Evolutionary conservation across 2,329 filamentous ascomycete species (phyloP).

Genomic region (Clonostachys chloroleuca): DNA sequence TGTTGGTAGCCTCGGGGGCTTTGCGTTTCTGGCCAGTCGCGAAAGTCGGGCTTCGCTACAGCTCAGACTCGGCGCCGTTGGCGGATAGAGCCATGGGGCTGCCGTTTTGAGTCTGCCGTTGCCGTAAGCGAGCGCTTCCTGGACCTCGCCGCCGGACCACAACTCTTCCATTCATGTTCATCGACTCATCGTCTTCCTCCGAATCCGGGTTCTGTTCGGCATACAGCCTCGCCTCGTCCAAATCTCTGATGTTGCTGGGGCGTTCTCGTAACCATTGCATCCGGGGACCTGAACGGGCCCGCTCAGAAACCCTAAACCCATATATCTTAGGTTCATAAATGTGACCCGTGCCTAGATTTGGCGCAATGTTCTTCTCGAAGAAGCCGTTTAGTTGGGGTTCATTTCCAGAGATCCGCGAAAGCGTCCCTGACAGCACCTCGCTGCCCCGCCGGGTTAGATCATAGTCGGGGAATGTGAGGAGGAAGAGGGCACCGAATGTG

Average conservation of each 20-base stretch:
- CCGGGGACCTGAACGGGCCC: conserved; percentile 81
- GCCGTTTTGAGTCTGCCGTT: conserved; percentile 43
- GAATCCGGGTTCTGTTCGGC: conserved; percentile 48
- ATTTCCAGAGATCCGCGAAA: conserved; percentile 27
- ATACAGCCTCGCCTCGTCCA: conserved; percentile 70
- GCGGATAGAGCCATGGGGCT: conserved; percentile 53
- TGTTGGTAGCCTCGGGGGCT: not conserved
- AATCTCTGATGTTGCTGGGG: conserved; percentile 72
- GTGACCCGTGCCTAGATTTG: conserved; percentile 74
- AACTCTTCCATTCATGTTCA: conserved; percentile 33
- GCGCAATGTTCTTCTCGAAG: conserved; percentile 79
- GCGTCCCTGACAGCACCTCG: conserved; percentile 43
- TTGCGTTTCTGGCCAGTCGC: conserved; percentile 1
- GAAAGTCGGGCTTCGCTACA: conserved; percentile 23
- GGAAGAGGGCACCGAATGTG: conserved; percentile 94
- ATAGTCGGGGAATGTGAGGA: conserved; percentile 97
- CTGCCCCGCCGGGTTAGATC: conserved; percentile 73
- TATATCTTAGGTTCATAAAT: conserved; percentile 97
- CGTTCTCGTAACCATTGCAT: conserved; percentile 96
- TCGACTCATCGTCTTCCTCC: conserved; percentile 52
- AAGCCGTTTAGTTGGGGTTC: conserved; percentile 76
- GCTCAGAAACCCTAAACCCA: conserved; percentile 89
- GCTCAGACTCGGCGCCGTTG: conserved; percentile 53
- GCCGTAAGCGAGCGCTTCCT: conserved; percentile 33
- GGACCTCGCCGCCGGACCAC: conserved; percentile 36